Evolutionary conservation across 2,329 filamentous ascomycete species (phyloP).

Genomic region (Penicillium polonicum): DNA sequence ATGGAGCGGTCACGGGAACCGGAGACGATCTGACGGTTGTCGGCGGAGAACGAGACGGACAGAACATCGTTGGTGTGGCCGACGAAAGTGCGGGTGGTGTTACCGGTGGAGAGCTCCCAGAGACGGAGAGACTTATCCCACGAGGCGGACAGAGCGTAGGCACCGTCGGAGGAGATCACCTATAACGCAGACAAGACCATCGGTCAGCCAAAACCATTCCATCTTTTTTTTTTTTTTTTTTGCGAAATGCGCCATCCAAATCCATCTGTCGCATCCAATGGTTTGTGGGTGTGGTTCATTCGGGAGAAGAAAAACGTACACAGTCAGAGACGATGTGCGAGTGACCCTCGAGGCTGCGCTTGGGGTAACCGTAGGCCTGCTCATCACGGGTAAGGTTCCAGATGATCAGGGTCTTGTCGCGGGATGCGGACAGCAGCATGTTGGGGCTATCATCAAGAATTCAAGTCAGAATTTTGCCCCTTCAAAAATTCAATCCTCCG

Average conservation of each 20-base stretch:
- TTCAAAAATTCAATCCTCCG: conserved; percentile 28
- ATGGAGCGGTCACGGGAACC: conserved; percentile 97
- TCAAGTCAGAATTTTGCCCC: conserved; percentile 38
- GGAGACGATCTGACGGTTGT: conserved; percentile 99
- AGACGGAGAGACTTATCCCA: conserved; percentile 99
- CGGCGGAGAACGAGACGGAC: conserved; percentile 99
- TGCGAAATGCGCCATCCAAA: conserved; percentile 2
- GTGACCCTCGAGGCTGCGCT: conserved; percentile 97
- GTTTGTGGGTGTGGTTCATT: conserved; percentile 12
- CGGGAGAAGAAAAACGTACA: conserved; percentile 62
- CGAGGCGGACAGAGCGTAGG: conserved; percentile 96
- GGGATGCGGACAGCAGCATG: conserved; percentile 96
- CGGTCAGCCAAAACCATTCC: conserved; percentile 31
- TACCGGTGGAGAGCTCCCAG: conserved; percentile 97
- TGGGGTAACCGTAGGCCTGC: conserved; percentile 96
- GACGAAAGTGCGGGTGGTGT: conserved; percentile 96
- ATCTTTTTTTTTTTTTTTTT: conserved; percentile 8
- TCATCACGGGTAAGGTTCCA: conserved; percentile 99
- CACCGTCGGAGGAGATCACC: conserved; percentile 99
- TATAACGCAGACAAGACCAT: conserved; percentile 43
- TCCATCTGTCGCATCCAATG: conserved; percentile 15
- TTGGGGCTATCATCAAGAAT: conserved; percentile 68
- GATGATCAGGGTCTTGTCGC: conserved; percentile 99
- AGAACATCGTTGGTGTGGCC: conserved; percentile 99
- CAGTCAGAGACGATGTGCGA: conserved; percentile 99